A percentile compares a stretch with the other conserved stretches of the same genome.
Evolutionary conservation across 2,329 filamentous ascomycete species (phyloP).

Genomic region (Botrytis aclada): DNA sequence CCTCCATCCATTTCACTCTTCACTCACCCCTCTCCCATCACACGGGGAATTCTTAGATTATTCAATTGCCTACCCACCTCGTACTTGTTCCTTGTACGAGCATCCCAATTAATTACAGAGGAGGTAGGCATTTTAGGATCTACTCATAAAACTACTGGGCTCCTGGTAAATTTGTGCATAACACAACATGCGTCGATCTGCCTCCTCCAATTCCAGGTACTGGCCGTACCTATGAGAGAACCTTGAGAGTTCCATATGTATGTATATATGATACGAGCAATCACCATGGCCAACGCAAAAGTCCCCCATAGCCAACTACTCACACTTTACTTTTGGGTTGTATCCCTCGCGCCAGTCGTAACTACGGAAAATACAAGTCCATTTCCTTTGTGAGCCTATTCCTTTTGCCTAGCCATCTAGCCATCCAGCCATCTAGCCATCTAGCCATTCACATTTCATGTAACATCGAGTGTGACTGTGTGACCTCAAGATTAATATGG

Average conservation of each 20-base stretch:
- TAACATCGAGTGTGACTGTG: background rate
- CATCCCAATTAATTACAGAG: too few relatives aligned
- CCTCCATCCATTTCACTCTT: background rate
- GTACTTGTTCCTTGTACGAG: background rate
- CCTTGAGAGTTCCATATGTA: background rate
- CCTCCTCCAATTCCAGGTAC: background rate
- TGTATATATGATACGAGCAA: background rate
- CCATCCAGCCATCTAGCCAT: background rate
- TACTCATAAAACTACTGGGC: background rate
- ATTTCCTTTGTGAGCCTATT: background rate
- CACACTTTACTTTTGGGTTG: background rate
- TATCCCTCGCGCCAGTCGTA: background rate
- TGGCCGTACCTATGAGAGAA: background rate
- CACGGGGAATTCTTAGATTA: background rate
- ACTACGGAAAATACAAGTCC: background rate
- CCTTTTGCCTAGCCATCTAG: background rate
- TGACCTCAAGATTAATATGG: background rate
- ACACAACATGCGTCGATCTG: background rate
- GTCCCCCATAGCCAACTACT: background rate
- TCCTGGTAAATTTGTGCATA: background rate
- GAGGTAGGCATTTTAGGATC: background rate
- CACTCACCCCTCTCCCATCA: background rate
- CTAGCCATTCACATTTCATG: conserved; percentile 3
- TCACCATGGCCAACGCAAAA: background rate
- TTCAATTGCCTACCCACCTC: background rate